Evolutionary conservation across 306 rosid species (phyloP), one percentile per base, ranked within the genome.

Genomic region (Medicago arabica): DNA sequence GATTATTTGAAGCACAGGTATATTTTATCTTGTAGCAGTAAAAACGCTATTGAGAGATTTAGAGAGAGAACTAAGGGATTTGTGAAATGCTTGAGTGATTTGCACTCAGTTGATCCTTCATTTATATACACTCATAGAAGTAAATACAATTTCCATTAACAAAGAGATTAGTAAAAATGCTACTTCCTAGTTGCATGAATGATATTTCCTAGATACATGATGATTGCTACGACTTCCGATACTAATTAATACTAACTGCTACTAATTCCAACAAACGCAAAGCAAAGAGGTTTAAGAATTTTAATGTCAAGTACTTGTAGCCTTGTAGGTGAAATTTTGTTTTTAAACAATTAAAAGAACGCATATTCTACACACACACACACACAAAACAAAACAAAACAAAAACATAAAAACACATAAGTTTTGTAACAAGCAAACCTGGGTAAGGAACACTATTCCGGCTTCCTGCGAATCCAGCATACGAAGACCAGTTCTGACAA

Each of bases 361-460:
- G 58, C 41, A 53, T 49, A 19, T 54, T 16, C 23, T 39, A 72
- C 67, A 23, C 31, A 28, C 31, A 28, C 4, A 28, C 1, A 28
- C n/a, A n/a, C n/a, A n/a, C n/a, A n/a, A n/a, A n/a, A n/a, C n/a
- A n/a, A n/a, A n/a, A n/a, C n/a, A n/a, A n/a, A n/a, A n/a, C n/a
- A 28, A 28, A 28, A 72, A 41, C 39, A 39, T 14, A 6, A 58
- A 72, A 41, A 36, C 25, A 13, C n/a, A 12, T 12, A 80, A 50
- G 16, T 23, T 28, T 23, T 8, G 59, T 17, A 17, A 73, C 15
- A 75, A 54, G 25, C 53, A 77, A 75, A 94, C 98, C 97, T 92
- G 97, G 78, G 86, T 82, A 71, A 95, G 97, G 65, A 90, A 77
- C 54, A 95, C 92, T 2, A 76, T 76, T 50, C 98, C 97, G 9